Conservation (phyloP, 768 basidiomycete genomes). For the Boletus pseudopeckii region DNA sequence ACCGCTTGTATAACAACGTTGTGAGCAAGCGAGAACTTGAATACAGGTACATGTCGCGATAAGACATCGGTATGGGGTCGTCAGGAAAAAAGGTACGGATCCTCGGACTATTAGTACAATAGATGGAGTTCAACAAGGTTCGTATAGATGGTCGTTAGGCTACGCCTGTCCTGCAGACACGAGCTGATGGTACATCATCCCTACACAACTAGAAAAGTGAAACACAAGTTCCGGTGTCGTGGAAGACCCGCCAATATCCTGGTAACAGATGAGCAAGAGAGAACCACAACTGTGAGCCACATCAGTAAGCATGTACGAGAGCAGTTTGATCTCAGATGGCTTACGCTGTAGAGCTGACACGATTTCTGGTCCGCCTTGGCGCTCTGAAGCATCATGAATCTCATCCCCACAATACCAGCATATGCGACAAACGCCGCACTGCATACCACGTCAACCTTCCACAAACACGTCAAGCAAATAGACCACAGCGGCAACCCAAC, state of each 20-base stretch:
- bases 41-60: no score
- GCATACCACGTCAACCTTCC: slow-evolving; percentile 27
- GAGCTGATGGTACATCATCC: slow-evolving; percentile 8
- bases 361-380: slow-evolving; percentile 26
- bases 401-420: slow-evolving; percentile 22
- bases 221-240: slow-evolving; percentile 14
- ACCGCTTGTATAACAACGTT: no score
- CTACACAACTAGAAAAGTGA: slow-evolving; percentile 1
- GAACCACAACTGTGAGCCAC: slow-evolving; percentile 26
- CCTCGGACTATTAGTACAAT: slow-evolving; percentile 9
- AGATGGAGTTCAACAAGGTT: background rate
- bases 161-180: slow-evolving; percentile 6
- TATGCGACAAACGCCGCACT: slow-evolving; percentile 26
- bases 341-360: slow-evolving; percentile 32
- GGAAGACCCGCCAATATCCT: slow-evolving; percentile 29
- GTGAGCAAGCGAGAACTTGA: no score
- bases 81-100: background rate
- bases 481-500: slow-evolving; percentile 31
- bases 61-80: no score
- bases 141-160: background rate
- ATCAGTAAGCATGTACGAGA: background rate
- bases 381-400: slow-evolving; percentile 24
- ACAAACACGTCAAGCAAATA: slow-evolving; percentile 23
- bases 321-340: background rate
- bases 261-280: slow-evolving; percentile 31